Evolutionary conservation across 1,139 yeast genomes (phyloP).

Genomic region (Saccharomyces hybrid): DNA sequence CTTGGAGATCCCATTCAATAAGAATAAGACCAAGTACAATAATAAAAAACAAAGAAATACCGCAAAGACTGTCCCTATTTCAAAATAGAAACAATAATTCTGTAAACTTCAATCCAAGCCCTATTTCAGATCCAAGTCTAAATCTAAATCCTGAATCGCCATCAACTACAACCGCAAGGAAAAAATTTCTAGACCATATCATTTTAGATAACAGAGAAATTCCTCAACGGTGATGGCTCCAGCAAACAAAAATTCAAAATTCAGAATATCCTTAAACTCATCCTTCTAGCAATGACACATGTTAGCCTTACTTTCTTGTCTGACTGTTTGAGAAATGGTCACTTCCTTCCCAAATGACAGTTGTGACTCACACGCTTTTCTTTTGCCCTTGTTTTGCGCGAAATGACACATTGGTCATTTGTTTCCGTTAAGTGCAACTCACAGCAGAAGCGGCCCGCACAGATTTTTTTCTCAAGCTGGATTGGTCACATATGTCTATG

Average conservation of each 20-base stretch:
- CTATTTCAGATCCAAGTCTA: background rate
- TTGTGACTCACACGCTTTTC: background rate
- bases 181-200: conserved; percentile 9
- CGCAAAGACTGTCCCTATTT: conserved; percentile 9
- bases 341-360: background rate
- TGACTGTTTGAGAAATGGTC: background rate
- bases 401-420: background rate
- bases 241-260: background rate
- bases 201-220: conserved; percentile 6
- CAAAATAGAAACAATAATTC: conserved; percentile 7
- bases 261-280: background rate
- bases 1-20: conserved; percentile 33
- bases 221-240: background rate
- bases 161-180: background rate
- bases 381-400: background rate
- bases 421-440: conserved; percentile 1
- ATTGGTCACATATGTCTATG: conserved; percentile 1
- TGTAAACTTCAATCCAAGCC: background rate
- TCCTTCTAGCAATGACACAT: background rate
- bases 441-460: background rate
- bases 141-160: background rate
- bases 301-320: background rate
- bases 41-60: background rate
- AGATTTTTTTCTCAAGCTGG: background rate
- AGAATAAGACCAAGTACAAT: conserved; percentile 10